Evolutionary conservation across 257 asterid species (phyloP).

Genomic region (Orobanche coerulescens): DNA sequence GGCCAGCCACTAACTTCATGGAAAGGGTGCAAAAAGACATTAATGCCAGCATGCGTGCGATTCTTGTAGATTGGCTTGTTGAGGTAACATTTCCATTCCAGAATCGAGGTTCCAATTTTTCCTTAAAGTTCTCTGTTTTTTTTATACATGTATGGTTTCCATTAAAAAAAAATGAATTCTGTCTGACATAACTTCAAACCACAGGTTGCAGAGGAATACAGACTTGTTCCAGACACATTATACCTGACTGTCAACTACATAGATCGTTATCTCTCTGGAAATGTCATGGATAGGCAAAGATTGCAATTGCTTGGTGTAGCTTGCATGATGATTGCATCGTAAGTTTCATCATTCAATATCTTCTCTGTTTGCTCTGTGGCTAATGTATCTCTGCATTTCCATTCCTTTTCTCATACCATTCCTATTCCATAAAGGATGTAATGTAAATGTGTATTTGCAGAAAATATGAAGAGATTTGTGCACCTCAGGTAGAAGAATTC

Average conservation of each 20-base stretch:
- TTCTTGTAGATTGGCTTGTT: slow-evolving; percentile 73
- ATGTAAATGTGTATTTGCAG: slow-evolving; percentile 35
- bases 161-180: background rate
- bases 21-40: slow-evolving; percentile 47
- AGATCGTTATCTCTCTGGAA: slow-evolving; percentile 94
- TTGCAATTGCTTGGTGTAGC: slow-evolving; percentile 86
- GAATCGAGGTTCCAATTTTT: no score
- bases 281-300: slow-evolving; percentile 72
- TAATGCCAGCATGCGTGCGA: slow-evolving; percentile 49
- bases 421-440: background rate
- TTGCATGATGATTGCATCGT: slow-evolving; percentile 99
- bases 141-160: background rate
- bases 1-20: slow-evolving; percentile 52
- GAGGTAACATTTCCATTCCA: slow-evolving; percentile 54
- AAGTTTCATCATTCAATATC: slow-evolving; percentile 27
- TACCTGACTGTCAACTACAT: slow-evolving; percentile 79
- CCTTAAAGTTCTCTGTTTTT: no score
- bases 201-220: slow-evolving; percentile 86
- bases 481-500: slow-evolving; percentile 90
- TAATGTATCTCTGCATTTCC: background rate
- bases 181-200: slow-evolving; percentile 9
- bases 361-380: background rate
- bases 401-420: background rate
- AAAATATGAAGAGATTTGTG: slow-evolving; percentile 89
- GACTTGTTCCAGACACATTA: slow-evolving; percentile 89